phyloP scores from a whole-genome alignment of 2,329 filamentous ascomycete species.

The Phyllosticta paracitricarpa region DNA sequence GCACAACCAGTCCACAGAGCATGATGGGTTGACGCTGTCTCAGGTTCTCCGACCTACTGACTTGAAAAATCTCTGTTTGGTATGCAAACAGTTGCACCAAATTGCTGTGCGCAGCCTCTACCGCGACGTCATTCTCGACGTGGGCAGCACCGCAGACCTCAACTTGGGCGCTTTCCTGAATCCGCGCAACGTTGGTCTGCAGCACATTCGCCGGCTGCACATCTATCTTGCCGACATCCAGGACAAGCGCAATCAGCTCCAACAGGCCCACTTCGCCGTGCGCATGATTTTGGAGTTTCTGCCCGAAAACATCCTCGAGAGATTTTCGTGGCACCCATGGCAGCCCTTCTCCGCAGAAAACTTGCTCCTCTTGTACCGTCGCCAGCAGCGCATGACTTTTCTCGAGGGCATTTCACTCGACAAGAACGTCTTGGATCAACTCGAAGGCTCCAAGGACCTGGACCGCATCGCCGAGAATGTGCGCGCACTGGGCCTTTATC shows the following conservation, averaged over 20 bases:
- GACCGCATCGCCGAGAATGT: conserved; percentile 32
- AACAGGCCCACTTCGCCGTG: conserved; percentile 38
- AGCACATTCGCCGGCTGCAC: conserved; percentile 35
- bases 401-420: conserved; percentile 39
- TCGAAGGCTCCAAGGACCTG: conserved; percentile 33
- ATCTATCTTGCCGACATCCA: conserved; percentile 36
- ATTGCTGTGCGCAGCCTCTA: conserved; percentile 38
- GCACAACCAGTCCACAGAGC: not conserved
- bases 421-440: conserved; percentile 28
- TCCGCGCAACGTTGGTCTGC: conserved; percentile 38
- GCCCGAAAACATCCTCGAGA: conserved; percentile 39
- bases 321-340: conserved; percentile 43
- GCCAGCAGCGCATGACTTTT: conserved; percentile 40
- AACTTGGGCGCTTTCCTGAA: conserved; percentile 36
- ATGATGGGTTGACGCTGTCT: conserved; percentile 9
- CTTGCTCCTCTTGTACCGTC: conserved; percentile 37
- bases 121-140: conserved; percentile 36
- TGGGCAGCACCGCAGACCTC: conserved; percentile 35
- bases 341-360: conserved; percentile 38
- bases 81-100: conserved; percentile 37
- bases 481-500: conserved; percentile 37
- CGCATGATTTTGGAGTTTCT: conserved; percentile 40
- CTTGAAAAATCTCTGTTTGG: conserved; percentile 38
- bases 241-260: conserved; percentile 35
- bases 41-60: conserved; percentile 38